Evolutionary conservation across 306 rosid genomes (phyloP).

Genomic region (Fragaria iinumae): DNA sequence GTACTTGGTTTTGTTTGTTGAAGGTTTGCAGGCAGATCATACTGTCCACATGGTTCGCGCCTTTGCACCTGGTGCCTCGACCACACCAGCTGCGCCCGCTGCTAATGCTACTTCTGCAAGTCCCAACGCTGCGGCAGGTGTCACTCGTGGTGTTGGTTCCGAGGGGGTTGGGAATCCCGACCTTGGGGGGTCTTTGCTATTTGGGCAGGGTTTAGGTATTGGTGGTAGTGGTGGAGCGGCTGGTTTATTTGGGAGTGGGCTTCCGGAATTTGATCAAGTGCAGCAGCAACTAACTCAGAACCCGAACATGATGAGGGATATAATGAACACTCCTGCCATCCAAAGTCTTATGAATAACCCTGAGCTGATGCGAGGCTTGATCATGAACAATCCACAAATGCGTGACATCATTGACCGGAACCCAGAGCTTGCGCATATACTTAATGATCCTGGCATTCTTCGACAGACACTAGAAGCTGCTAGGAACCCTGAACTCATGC

Average conservation of each 20-base stretch:
- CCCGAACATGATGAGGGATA: constrained; percentile 66
- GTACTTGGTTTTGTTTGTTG: constrained; percentile 7
- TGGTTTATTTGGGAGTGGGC: constrained; percentile 42
- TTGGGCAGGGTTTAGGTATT: constrained; percentile 48
- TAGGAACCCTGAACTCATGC: constrained; percentile 71
- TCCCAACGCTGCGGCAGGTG: constrained; percentile 39
- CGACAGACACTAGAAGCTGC: constrained; percentile 69
- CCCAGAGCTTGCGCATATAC: constrained; percentile 62
- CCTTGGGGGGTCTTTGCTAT: constrained; percentile 45
- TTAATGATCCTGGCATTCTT: constrained; percentile 59
- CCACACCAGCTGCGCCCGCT: constrained; percentile 33
- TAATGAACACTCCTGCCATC: constrained; percentile 65
- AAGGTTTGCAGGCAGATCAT: constrained; percentile 56
- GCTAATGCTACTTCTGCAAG: constrained; percentile 28
- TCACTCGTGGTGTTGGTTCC: constrained; percentile 59
- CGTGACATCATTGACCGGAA: constrained; percentile 60
- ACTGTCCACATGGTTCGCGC: constrained; percentile 64
- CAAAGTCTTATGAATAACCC: constrained; percentile 65
- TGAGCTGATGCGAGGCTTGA: constrained; percentile 51
- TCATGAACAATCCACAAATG: constrained; percentile 67
- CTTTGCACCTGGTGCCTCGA: constrained; percentile 33
- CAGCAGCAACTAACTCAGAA: constrained; percentile 64
- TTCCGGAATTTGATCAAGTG: constrained; percentile 58
- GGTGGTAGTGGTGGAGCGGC: constrained; percentile 32
- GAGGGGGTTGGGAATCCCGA: constrained; percentile 39